Evolutionary conservation across 371 early-diverging fungal genomes (phyloP), one percentile per base, ranked within the genome.

Genomic region (Mucor saturninus): DNA sequence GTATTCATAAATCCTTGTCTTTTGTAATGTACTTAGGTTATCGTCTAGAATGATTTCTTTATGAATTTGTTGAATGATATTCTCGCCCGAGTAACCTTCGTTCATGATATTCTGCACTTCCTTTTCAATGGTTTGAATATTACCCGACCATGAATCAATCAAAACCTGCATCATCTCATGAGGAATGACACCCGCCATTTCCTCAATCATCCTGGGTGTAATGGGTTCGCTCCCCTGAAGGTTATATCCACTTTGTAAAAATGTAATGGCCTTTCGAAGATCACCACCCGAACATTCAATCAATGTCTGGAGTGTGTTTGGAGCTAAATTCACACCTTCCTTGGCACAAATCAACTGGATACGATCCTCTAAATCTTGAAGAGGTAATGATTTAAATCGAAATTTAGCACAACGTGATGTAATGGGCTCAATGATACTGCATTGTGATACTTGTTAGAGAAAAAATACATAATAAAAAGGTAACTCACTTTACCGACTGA

Each of bases 381-480:
- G 65, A 11, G 88, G 88, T 42, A 98, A 70, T 14, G 95, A 88
- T 68, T 88, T 91, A 81, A 98, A 98, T 37, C 98, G 86, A 72
- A 98, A 97, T 74, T 97, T 96, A 30, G 99, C 93, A 73, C 99
- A 98, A 40, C 99, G 90, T 21, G 95, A 94, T 3, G 95, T 91
- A 57, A 98, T 81, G 6, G 99, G 97, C 65, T 97, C 97, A 64
- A 98, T 98, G 59, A 98, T 97, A 26, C 93, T 75, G 56, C 69
- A 57, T 26, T 30, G 13, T 38, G 26, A n/a, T n/a, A n/a, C n/a
- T n/a, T n/a, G n/a, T n/a, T n/a, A n/a, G n/a, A n/a, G n/a, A n/a
- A n/a, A n/a, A n/a, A n/a, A n/a, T n/a, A n/a, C n/a, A n/a, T n/a
- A n/a, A 35, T 35, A 35, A 35, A 35, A 35, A 35, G 21, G 5